These are phyloP conservation scores for Vicia sativa DNA, from an alignment of 306 rosid species.

Conservation along the genomic window DNA sequence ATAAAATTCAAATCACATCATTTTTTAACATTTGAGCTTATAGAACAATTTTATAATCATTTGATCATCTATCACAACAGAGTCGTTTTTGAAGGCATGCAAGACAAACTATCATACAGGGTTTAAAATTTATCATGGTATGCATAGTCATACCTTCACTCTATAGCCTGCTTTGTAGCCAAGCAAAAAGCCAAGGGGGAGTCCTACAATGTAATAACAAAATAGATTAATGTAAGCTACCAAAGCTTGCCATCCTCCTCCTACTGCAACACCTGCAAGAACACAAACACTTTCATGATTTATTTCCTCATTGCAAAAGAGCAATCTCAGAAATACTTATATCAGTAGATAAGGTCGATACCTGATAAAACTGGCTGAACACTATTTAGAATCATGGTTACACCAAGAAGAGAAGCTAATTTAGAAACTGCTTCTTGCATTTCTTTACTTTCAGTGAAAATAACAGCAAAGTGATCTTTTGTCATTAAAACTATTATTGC, in stretches of 20 bases:
- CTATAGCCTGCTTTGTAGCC: conserved; percentile 67
- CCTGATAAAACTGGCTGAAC: conserved; percentile 95
- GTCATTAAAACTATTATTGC: conserved; percentile 55
- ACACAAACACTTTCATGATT: background rate
- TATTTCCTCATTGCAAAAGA: background rate
- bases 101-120: too few relatives aligned
- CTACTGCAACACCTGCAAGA: conserved; percentile 89
- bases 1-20: too few relatives aligned
- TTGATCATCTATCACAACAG: too few relatives aligned
- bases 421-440: conserved; percentile 87
- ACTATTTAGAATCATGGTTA: conserved; percentile 87
- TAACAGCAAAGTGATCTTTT: conserved; percentile 68
- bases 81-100: too few relatives aligned
- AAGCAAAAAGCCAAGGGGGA: conserved; percentile 84
- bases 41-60: too few relatives aligned
- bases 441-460: conserved; percentile 68
- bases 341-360: background rate
- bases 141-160: conserved; percentile 61
- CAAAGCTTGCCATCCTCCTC: conserved; percentile 98
- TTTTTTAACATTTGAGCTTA: too few relatives aligned
- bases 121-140: too few relatives aligned
- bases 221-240: conserved; percentile 90
- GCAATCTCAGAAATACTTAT: background rate
- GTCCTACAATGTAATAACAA: conserved; percentile 79
- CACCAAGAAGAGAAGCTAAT: conserved; percentile 78